A percentile compares a stretch with the other conserved stretches of the same genome.
Conservation (phyloP, 345 rosid genomes). For the Lenwebbia sp. region DNA sequence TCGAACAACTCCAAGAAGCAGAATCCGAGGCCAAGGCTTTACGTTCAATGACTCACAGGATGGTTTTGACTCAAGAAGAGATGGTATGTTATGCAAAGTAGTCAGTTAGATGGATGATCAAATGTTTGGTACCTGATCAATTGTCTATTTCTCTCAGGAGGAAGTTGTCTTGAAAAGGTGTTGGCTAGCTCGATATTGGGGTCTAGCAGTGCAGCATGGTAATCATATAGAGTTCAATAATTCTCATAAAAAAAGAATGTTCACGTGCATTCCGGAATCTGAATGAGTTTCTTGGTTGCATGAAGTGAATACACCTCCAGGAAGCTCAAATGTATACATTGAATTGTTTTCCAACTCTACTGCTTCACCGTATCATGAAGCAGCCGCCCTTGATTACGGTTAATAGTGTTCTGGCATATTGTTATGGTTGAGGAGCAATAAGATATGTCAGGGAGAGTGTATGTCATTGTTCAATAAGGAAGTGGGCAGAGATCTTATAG, state of each 20-base stretch:
- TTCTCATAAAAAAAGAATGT: not conserved
- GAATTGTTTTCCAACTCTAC: not conserved
- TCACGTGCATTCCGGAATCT: not conserved
- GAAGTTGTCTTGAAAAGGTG: constrained; percentile 99
- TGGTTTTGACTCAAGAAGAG: constrained; percentile 20
- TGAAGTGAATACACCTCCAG: not conserved
- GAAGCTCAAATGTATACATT: not conserved
- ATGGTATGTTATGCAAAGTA: constrained; percentile 41
- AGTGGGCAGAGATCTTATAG: not conserved
- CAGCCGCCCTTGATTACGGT: not conserved
- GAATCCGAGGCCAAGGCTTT: constrained; percentile 85
- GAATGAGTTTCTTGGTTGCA: not conserved
- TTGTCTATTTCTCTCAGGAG: constrained; percentile 37
- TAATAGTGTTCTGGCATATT: not conserved
- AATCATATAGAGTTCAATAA: not conserved
- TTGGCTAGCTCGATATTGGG: constrained; percentile 99
- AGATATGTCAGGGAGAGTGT: not conserved
- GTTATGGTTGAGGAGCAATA: not conserved
- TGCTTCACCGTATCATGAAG: not conserved
- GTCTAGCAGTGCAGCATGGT: constrained; percentile 81
- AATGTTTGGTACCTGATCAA: constrained; percentile 7
- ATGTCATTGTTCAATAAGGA: not conserved
- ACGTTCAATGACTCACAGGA: constrained; percentile 70
- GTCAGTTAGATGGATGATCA: constrained; percentile 3
- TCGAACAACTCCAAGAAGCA: constrained; percentile 67